phyloP scores from a whole-genome alignment of 2,329 filamentous ascomycete genomes.

The Calonectria pauciramosa region DNA sequence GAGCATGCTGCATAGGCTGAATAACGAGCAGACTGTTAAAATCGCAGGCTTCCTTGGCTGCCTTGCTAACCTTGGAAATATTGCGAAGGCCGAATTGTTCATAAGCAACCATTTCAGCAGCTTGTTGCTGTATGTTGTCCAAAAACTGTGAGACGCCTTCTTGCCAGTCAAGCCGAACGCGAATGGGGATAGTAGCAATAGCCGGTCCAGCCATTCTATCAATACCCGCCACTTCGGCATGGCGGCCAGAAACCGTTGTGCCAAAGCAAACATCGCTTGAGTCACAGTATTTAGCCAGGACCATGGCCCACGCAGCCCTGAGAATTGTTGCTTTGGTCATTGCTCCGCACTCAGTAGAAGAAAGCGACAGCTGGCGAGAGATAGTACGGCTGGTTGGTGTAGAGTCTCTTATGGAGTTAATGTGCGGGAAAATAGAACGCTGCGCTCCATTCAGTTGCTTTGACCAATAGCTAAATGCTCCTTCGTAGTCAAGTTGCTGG shows the following conservation, averaged over 20 bases:
- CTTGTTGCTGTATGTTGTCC: conserved; percentile 25
- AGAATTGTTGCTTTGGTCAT: conserved; percentile 32
- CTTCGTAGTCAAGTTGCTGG: background rate
- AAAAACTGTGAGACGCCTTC: conserved; percentile 26
- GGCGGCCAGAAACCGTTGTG: conserved; percentile 57
- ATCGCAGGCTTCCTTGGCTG: conserved; percentile 31
- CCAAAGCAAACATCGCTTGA: conserved; percentile 57
- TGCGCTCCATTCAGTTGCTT: background rate
- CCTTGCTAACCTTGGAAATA: conserved; percentile 33
- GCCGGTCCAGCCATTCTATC: conserved; percentile 44
- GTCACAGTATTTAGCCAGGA: conserved; percentile 63
- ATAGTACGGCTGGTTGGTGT: conserved; percentile 53
- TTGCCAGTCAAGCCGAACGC: conserved; percentile 51
- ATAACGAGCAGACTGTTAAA: conserved; percentile 49
- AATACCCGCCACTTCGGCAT: conserved; percentile 36
- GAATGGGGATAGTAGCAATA: conserved; percentile 58
- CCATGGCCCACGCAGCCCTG: conserved; percentile 61
- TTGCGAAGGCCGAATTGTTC: conserved; percentile 40
- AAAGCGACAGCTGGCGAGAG: conserved; percentile 55
- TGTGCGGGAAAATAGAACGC: background rate
- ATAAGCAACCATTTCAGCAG: conserved; percentile 32
- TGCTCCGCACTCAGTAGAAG: background rate
- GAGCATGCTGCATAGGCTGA: conserved; percentile 28
- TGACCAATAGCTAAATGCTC: background rate
- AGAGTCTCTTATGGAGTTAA: background rate